Evolutionary conservation across 2,329 filamentous ascomycete genomes (phyloP), one percentile per base, ranked within the genome.

Genomic region (Penicillium glabrum): DNA sequence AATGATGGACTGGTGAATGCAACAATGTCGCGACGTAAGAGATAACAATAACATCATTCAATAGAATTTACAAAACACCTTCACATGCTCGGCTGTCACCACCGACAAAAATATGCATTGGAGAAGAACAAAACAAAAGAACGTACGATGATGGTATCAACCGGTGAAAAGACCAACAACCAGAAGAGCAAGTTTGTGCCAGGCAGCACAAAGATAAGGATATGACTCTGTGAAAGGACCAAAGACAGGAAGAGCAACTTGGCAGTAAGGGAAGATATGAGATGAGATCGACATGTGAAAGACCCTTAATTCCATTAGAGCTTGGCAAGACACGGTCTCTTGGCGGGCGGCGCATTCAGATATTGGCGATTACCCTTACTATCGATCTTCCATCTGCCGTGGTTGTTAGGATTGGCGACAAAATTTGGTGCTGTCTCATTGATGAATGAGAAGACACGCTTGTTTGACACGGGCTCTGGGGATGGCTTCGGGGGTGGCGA

Each of bases 331-430:
- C 26, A 9, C 11, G 16, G 9, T 16, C n/a, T 46, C 39, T 57
- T 63, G 6, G 45, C 46, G 35, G 57, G 57, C 8, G 59, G 55
- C 14, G 41, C 61, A 46, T 65, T 67, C 47, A 69, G 49, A 47
- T 67, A 67, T 7, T 48, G 33, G 16, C 60, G 45, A 13, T 54
- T 56, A 1, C 65, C 66, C 13, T 51, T n/a, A 1, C 24, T 10
- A 16, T 62, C 56, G 26, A 60, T 31, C 27, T 51, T 16, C 57
- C 65, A 70, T 26, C 66, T 59, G 10, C 53, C 61, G 46, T 69
- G 66, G 39, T 66, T 67, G 33, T 63, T 58, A 6, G 66, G 65
- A 35, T 69, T 69, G 37, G 61, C 56, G 16, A 64, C 58, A 41
- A 70, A 69, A 13, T 53, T 10, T 11, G 69, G 64, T 5, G 61